A percentile compares a stretch with the other conserved stretches of the same genome.
Evolutionary conservation across 345 rosid genomes (phyloP).

Genomic region (Salix koriyanagi): DNA sequence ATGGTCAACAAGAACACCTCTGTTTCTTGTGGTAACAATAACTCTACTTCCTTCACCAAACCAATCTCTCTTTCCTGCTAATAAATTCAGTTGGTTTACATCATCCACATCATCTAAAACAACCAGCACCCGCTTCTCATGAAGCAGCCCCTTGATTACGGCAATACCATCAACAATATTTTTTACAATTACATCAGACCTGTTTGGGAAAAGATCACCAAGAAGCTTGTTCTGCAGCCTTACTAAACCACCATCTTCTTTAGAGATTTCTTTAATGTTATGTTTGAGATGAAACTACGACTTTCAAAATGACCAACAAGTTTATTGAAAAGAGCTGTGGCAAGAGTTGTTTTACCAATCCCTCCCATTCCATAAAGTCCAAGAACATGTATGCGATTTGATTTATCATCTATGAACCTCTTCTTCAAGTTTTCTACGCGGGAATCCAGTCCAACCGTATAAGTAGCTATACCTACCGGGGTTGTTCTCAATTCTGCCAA

Average conservation of each 20-base stretch:
- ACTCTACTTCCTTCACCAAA: slow-evolving; percentile 46
- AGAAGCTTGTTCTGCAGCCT: slow-evolving; percentile 40
- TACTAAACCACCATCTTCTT: slow-evolving; percentile 22
- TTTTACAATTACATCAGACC: not conserved
- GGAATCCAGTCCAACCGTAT: slow-evolving; percentile 38
- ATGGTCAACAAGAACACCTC: slow-evolving; percentile 24
- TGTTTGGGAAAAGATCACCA: slow-evolving; percentile 12
- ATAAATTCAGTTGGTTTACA: slow-evolving; percentile 33
- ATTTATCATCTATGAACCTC: slow-evolving; percentile 18
- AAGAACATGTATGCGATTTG: slow-evolving; percentile 17
- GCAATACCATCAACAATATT: slow-evolving; percentile 21
- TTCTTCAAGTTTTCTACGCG: slow-evolving; percentile 14
- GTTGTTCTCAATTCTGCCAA: slow-evolving; percentile 41
- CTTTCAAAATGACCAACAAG: slow-evolving; percentile 18
- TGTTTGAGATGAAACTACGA: slow-evolving; percentile 29
- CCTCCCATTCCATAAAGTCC: slow-evolving; percentile 43
- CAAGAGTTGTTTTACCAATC: slow-evolving; percentile 45
- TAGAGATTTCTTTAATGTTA: slow-evolving; percentile 35
- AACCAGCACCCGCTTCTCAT: slow-evolving; percentile 33
- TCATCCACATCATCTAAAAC: slow-evolving; percentile 63
- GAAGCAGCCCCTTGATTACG: slow-evolving; percentile 17
- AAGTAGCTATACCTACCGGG: slow-evolving; percentile 43
- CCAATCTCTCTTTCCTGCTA: slow-evolving; percentile 45
- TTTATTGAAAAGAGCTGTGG: slow-evolving; percentile 35
- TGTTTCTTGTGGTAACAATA: slow-evolving; percentile 59